Percentiles rank a stretch among this genome's conserved stretches.
Evolutionary conservation across 1,284 basidiomycete genomes (phyloP).

Genomic region (Trichosporon ovoides): DNA sequence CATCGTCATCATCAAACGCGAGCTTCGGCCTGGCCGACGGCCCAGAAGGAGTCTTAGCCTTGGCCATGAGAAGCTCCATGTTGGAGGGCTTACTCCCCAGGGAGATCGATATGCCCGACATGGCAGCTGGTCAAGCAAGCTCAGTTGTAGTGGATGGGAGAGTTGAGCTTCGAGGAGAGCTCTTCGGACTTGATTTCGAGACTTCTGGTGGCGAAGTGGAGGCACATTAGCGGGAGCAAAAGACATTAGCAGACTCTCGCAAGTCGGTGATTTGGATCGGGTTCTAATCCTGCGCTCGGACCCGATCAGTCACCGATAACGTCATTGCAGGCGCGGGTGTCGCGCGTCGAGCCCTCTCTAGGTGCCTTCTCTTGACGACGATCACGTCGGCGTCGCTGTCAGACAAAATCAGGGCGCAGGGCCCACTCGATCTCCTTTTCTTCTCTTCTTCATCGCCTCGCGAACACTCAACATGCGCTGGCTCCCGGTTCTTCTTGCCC

Average conservation of each 20-base stretch:
- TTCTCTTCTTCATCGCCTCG: background rate
- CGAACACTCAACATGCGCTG: background rate
- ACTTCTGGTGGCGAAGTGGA: slow-evolving; percentile 1
- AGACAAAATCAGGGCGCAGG: background rate
- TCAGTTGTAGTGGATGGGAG: background rate
- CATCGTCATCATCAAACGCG: slow-evolving; percentile 34
- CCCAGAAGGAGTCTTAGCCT: slow-evolving; percentile 23
- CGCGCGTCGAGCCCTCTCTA: background rate
- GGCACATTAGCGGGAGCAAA: background rate
- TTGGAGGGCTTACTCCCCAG: slow-evolving; percentile 23
- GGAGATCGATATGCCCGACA: slow-evolving; percentile 3
- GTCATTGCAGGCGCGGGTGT: background rate
- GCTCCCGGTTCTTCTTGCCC: background rate
- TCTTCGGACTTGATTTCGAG: background rate
- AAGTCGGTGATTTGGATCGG: background rate
- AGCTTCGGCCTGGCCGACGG: slow-evolving; percentile 10
- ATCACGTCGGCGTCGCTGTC: background rate
- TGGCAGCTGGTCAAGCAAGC: background rate
- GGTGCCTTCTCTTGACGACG: slow-evolving; percentile 2
- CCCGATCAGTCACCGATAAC: background rate
- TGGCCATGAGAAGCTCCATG: slow-evolving; percentile 39
- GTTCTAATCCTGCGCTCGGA: background rate
- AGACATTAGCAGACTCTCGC: background rate
- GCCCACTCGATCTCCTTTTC: too few species aligned
- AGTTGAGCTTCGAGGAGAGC: background rate